Evolutionary conservation across 495 filamentous ascomycete genomes (phyloP).

Genomic region (Xylaria telfairii): DNA sequence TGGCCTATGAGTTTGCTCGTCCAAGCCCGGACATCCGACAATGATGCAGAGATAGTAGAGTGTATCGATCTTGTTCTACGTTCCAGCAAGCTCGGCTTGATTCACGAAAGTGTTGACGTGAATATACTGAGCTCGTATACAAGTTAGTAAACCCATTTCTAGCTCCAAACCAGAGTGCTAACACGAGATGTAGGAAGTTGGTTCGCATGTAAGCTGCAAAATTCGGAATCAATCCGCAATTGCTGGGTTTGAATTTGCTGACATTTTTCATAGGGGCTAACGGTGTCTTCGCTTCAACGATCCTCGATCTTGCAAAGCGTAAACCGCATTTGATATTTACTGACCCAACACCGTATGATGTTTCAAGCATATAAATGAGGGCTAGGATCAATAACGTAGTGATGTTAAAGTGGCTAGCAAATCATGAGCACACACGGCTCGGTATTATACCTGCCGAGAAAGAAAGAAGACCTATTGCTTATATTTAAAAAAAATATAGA

Average conservation of each 20-base stretch:
- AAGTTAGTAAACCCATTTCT: constrained; percentile 53
- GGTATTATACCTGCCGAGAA: neutral
- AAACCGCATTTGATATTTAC: constrained; percentile 86
- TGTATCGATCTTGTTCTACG: constrained; percentile 75
- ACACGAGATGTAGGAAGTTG: constrained; percentile 68
- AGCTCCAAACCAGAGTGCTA: constrained; percentile 29
- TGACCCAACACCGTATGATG: constrained; percentile 22
- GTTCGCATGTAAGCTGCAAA: constrained; percentile 75
- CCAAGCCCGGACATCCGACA: constrained; percentile 87
- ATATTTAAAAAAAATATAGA: neutral
- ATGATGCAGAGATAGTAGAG: constrained; percentile 80
- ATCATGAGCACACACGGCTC: neutral
- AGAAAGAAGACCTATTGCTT: neutral
- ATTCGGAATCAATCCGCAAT: neutral
- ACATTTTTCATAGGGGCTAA: constrained; percentile 68
- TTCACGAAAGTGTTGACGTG: constrained; percentile 94
- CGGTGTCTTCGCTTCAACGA: constrained; percentile 92
- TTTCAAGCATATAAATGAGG: constrained; percentile 10
- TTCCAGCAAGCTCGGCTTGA: constrained; percentile 74
- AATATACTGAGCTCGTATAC: constrained; percentile 77
- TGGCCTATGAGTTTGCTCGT: constrained; percentile 97
- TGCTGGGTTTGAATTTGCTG: constrained; percentile 7
- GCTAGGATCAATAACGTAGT: neutral
- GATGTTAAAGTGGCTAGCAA: neutral
- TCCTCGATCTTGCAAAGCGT: constrained; percentile 83